Conservation (phyloP, 768 basidiomycete species). For the Mycena rosella region DNA sequence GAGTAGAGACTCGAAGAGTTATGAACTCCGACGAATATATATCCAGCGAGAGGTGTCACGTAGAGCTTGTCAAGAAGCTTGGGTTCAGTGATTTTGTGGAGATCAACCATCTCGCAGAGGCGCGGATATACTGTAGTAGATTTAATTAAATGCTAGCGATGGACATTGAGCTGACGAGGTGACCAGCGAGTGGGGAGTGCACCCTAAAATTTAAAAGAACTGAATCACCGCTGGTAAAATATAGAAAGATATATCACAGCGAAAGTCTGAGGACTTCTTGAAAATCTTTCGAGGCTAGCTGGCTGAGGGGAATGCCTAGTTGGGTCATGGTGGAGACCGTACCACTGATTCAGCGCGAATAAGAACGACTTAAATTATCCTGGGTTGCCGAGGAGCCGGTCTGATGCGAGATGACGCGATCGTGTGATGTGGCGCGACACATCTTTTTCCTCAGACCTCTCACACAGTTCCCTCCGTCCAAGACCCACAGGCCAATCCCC, state of each 20-base stretch:
- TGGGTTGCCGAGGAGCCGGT: too few species aligned
- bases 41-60: not conserved
- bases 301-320: too few species aligned
- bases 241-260: too few species aligned
- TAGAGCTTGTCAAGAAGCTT: not conserved
- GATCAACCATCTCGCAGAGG: not conserved
- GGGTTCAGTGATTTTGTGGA: not conserved
- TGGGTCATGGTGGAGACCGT: too few species aligned
- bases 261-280: not conserved
- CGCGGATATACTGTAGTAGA: not conserved
- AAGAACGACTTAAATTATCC: too few species aligned
- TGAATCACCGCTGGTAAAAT: too few species aligned
- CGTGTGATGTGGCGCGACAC: too few species aligned
- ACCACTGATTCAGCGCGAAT: too few species aligned
- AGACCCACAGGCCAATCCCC: not conserved
- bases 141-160: conserved; percentile 1
- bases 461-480: not conserved
- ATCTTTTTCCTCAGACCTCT: not conserved
- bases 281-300: not conserved
- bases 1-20: not conserved
- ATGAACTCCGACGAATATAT: not conserved
- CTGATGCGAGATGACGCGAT: too few species aligned
- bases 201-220: not conserved
- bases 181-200: not conserved
- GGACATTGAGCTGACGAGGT: not conserved